These are phyloP conservation scores for Austroboletus sp. DNA, from an alignment of 1,284 basidiomycete species.

Conservation along the genomic window DNA sequence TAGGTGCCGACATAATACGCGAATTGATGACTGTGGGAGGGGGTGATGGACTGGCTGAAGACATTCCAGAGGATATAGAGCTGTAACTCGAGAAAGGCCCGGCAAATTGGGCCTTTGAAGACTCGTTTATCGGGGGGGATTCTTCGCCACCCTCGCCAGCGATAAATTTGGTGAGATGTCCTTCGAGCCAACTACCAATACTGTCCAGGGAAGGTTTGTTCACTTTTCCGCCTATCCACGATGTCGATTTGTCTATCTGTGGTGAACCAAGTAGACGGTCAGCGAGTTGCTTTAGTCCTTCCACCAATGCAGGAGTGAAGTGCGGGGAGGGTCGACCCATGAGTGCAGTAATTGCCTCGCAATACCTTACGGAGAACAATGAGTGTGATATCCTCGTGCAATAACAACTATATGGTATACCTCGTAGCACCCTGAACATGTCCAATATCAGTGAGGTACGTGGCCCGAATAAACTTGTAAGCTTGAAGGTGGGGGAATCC, in stretches of 20 bases:
- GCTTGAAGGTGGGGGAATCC: constrained; percentile 86
- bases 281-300: constrained; percentile 74
- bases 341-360: constrained; percentile 79
- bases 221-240: constrained; percentile 79
- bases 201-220: constrained; percentile 87
- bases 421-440: constrained; percentile 66
- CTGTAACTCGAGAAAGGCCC: constrained; percentile 95
- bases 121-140: constrained; percentile 35
- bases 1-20: constrained; percentile 36
- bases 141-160: constrained; percentile 73
- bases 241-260: constrained; percentile 62
- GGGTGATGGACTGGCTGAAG: constrained; percentile 67
- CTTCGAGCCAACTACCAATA: constrained; percentile 89
- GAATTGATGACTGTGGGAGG: constrained; percentile 52
- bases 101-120: constrained; percentile 40
- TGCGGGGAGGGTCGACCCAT: constrained; percentile 63
- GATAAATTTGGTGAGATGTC: constrained; percentile 93
- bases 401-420: constrained; percentile 37
- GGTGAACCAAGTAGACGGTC: constrained; percentile 78
- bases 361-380: constrained; percentile 61
- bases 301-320: constrained; percentile 60
- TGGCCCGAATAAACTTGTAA: constrained; percentile 80
- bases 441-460: constrained; percentile 72
- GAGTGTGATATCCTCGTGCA: constrained; percentile 5
- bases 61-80: constrained; percentile 78